These are phyloP conservation scores for Pythium scleroteichum DNA, from an alignment of 352 stramenopile genomes.

Conservation along the genomic window DNA sequence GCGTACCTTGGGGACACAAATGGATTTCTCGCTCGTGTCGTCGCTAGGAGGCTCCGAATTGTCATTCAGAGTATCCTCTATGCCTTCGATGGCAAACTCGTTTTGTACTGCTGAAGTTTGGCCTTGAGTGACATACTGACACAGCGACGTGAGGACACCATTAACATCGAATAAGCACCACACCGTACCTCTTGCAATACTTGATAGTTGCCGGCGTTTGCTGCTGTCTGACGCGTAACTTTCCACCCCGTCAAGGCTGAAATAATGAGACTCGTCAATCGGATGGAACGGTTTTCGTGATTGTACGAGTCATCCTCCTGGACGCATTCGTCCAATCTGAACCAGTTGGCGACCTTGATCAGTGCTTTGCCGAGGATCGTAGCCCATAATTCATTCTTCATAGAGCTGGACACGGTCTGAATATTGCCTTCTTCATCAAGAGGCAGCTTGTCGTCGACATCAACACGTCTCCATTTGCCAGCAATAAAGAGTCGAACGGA, in stretches of 20 bases:
- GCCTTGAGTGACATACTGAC: conserved; percentile 13
- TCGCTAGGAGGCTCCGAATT: background rate
- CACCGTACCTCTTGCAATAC: conserved; percentile 17
- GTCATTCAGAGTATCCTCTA: conserved; percentile 1
- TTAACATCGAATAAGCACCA: too few species aligned
- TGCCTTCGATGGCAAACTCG: conserved; percentile 15
- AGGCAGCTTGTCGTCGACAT: conserved; percentile 72
- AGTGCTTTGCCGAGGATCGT: conserved; percentile 68
- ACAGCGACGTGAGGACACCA: too few species aligned
- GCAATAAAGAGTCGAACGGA: conserved; percentile 69
- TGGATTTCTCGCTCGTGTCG: too few species aligned
- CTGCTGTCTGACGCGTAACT: conserved; percentile 33
- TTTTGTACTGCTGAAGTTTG: conserved; percentile 12
- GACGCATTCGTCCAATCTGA: conserved; percentile 23
- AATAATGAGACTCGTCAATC: conserved; percentile 33
- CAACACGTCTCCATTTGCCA: conserved; percentile 69
- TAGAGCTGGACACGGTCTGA: conserved; percentile 54
- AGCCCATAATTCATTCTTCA: conserved; percentile 70
- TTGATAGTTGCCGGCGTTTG: conserved; percentile 12
- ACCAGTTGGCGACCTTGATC: conserved; percentile 67
- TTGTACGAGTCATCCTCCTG: background rate
- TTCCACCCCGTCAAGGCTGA: conserved; percentile 65
- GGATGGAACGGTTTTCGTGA: conserved; percentile 8
- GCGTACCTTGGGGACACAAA: too few species aligned
- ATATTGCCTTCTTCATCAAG: conserved; percentile 53